Percentiles rank a stretch among this genome's conserved stretches.
phyloP scores from a whole-genome alignment of 2,329 filamentous ascomycete genomes.

The Fusarium pseudonygamai region DNA sequence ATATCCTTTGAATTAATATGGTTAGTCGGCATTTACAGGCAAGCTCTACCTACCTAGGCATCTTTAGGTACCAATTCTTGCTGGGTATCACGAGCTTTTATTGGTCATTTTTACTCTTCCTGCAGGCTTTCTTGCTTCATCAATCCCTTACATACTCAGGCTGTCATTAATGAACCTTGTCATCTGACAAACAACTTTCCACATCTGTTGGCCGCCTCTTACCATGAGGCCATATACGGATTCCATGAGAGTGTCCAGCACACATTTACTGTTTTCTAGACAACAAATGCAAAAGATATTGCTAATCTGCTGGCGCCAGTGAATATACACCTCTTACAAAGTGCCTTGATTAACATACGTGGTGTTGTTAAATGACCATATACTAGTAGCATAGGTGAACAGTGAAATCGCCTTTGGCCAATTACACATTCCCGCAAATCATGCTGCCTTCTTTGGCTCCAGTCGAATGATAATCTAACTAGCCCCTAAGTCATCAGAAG shows the following conservation, averaged over 20 bases:
- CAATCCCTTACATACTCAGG: not conserved
- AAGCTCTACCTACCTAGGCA: conserved; percentile 1
- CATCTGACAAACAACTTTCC: not conserved
- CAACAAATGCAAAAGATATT: not conserved
- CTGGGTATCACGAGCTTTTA: not conserved
- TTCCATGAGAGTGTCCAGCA: not conserved
- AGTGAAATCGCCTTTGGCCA: not conserved
- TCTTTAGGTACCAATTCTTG: conserved; percentile 24
- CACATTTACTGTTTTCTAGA: not conserved
- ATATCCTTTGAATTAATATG: not conserved
- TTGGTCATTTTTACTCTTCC: conserved; percentile 2
- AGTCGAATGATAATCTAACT: not conserved
- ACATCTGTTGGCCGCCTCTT: not conserved
- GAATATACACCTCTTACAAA: not conserved
- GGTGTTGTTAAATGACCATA: not conserved
- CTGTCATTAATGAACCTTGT: not conserved
- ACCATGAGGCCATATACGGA: not conserved
- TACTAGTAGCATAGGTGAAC: not conserved
- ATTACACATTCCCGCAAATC: not conserved
- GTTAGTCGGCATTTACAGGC: conserved; percentile 25
- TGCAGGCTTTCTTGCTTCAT: not conserved
- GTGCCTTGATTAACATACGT: not conserved
- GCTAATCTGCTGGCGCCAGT: conserved; percentile 9
- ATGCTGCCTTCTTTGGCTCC: not conserved
- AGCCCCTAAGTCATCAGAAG: not conserved